phyloP scores from a whole-genome alignment of 139 green algal genomes.

The Marvania coccoides region DNA sequence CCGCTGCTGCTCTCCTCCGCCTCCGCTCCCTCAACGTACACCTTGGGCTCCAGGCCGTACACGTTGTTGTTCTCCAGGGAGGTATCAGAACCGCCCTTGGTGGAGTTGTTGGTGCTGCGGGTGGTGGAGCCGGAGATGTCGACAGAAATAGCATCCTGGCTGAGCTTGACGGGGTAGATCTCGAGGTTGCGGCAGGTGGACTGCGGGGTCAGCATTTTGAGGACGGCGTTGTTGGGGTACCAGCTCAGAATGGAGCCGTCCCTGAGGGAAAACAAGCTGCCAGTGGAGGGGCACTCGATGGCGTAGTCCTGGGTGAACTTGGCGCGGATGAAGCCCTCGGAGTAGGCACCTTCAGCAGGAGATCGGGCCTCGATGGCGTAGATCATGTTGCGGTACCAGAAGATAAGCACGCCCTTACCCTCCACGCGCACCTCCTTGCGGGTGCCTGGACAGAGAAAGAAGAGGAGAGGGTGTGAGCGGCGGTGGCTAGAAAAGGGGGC shows the following conservation, averaged over 20 bases:
- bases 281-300: slow-evolving; percentile 91
- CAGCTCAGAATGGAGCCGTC: slow-evolving; percentile 84
- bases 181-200: slow-evolving; percentile 52
- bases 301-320: slow-evolving; percentile 92
- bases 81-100: slow-evolving; percentile 60
- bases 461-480: neutral
- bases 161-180: slow-evolving; percentile 79
- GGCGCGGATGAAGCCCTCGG: slow-evolving; percentile 86
- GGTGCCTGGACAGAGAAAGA: slow-evolving; percentile 38
- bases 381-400: slow-evolving; percentile 97
- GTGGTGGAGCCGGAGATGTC: slow-evolving; percentile 35
- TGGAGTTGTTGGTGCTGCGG: neutral
- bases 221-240: slow-evolving; percentile 89
- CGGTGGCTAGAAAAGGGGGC: neutral
- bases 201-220: slow-evolving; percentile 71
- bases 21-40: slow-evolving; percentile 78
- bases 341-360: slow-evolving; percentile 93
- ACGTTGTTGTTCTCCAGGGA: slow-evolving; percentile 94
- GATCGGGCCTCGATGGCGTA: slow-evolving; percentile 85
- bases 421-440: slow-evolving; percentile 80
- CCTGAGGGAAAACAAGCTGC: slow-evolving; percentile 81
- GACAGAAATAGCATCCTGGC: slow-evolving; percentile 60
- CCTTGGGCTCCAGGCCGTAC: slow-evolving; percentile 69
- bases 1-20: neutral
- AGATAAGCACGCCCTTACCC: slow-evolving; percentile 79